Conservation (phyloP, 352 stramenopile species). For the Globisporangium yorkense region DNA sequence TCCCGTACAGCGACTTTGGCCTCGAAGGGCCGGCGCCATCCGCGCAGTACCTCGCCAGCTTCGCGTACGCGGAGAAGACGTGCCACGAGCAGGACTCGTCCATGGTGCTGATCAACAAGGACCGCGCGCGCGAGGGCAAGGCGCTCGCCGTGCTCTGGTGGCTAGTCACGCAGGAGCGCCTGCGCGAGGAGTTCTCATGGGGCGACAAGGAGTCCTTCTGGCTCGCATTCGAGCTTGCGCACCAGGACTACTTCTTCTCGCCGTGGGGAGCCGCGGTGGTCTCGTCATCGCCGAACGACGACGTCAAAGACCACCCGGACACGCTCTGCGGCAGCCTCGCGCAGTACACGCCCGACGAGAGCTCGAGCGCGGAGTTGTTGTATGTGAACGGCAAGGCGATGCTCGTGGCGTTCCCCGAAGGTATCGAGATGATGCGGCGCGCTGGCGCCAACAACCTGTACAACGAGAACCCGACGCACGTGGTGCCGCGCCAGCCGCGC, state of each 20-base stretch:
- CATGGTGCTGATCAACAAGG: slow-evolving; percentile 33
- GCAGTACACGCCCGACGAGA: slow-evolving; percentile 25
- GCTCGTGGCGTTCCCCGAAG: slow-evolving; percentile 23
- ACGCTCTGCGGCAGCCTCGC: slow-evolving; percentile 37
- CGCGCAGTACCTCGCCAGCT: slow-evolving; percentile 32
- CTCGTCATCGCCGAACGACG: slow-evolving; percentile 25
- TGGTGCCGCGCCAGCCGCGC: slow-evolving; percentile 37
- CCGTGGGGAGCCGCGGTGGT: slow-evolving; percentile 34
- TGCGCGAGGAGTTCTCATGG: slow-evolving; percentile 30
- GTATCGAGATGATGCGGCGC: slow-evolving; percentile 15
- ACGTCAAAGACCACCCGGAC: slow-evolving; percentile 29
- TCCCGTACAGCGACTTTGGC: slow-evolving; percentile 44
- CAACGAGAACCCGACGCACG: slow-evolving; percentile 42
- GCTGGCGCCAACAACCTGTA: slow-evolving; percentile 29
- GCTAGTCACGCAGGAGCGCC: slow-evolving; percentile 28
- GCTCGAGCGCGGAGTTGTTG: slow-evolving; percentile 17
- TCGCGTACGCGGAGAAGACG: slow-evolving; percentile 33
- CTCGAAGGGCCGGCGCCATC: slow-evolving; percentile 21
- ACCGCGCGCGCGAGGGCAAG: slow-evolving; percentile 11
- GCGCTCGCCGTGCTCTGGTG: slow-evolving; percentile 33
- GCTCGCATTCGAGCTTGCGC: slow-evolving; percentile 44
- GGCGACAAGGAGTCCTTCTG: slow-evolving; percentile 51
- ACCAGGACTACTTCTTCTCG: slow-evolving; percentile 44
- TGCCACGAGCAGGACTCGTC: slow-evolving; percentile 66
- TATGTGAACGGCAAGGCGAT: slow-evolving; percentile 33